A percentile compares a stretch with the other conserved stretches of the same genome.
These are phyloP conservation scores for Daldinia eschscholtzii DNA, from an alignment of 2,329 filamentous ascomycete genomes.

Conservation along the genomic window DNA sequence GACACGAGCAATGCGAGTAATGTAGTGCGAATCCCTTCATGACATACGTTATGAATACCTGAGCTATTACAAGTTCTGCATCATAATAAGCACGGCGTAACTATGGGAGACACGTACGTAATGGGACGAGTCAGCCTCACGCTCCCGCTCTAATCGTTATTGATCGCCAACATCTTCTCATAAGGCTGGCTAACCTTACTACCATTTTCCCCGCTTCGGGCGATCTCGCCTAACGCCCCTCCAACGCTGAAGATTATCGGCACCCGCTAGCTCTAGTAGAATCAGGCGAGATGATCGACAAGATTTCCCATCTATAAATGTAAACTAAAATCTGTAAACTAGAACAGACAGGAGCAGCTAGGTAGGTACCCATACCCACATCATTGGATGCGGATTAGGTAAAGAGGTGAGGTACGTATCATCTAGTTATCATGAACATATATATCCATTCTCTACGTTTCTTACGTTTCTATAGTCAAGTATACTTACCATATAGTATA, in stretches of 20 bases:
- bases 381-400: neutral
- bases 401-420: neutral
- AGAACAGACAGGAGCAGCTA: neutral
- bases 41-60: slow-evolving; percentile 7
- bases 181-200: slow-evolving; percentile 11
- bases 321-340: neutral
- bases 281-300: neutral
- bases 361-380: neutral
- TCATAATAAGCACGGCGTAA: slow-evolving; percentile 36
- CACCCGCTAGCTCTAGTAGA: slow-evolving; percentile 5
- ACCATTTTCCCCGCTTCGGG: neutral
- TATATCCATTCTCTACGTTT: neutral
- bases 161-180: slow-evolving; percentile 7
- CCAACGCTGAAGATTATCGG: slow-evolving; percentile 3
- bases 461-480: neutral
- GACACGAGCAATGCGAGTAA: slow-evolving; percentile 22
- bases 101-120: slow-evolving; percentile 21
- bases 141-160: slow-evolving; percentile 26
- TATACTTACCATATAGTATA: neutral
- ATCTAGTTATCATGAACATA: neutral
- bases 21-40: slow-evolving; percentile 15
- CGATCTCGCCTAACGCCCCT: slow-evolving; percentile 5
- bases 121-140: slow-evolving; percentile 39
- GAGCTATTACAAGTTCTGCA: slow-evolving; percentile 1
- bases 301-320: slow-evolving; percentile 2